A percentile compares a stretch with the other conserved stretches of the same genome.
These are phyloP conservation scores for Cutaneotrichosporon mucoides DNA, from an alignment of 1,284 basidiomycete species.

Conservation along the genomic window DNA sequence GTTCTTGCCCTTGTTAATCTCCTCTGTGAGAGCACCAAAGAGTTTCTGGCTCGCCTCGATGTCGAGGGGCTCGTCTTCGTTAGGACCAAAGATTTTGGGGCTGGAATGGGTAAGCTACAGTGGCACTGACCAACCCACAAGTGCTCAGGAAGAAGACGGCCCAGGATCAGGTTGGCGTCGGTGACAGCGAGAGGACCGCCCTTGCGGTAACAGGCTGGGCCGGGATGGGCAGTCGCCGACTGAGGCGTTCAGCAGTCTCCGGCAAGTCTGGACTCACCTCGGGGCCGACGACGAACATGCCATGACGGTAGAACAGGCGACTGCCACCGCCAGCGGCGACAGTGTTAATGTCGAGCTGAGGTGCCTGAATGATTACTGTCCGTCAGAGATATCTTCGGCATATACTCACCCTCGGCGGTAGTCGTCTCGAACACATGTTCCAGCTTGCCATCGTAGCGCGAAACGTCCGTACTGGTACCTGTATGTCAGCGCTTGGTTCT, in stretches of 20 bases:
- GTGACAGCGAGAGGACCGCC: slow-evolving; percentile 44
- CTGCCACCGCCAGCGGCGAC: slow-evolving; percentile 47
- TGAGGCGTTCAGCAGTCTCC: background rate
- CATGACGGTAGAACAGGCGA: slow-evolving; percentile 41
- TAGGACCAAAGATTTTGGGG: slow-evolving; percentile 50
- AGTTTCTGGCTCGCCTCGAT: slow-evolving; percentile 38
- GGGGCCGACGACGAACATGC: slow-evolving; percentile 26
- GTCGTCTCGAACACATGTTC: slow-evolving; percentile 57
- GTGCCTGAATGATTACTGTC: slow-evolving; percentile 68
- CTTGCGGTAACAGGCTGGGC: slow-evolving; percentile 40
- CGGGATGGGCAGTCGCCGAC: slow-evolving; percentile 54
- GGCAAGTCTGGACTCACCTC: slow-evolving; percentile 6
- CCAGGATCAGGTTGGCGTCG: slow-evolving; percentile 46
- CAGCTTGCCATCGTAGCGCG: slow-evolving; percentile 43
- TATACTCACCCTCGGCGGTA: slow-evolving; percentile 60
- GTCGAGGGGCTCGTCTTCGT: slow-evolving; percentile 53
- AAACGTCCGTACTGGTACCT: slow-evolving; percentile 62
- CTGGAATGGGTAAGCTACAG: slow-evolving; percentile 5
- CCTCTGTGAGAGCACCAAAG: slow-evolving; percentile 47
- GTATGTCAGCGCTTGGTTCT: background rate
- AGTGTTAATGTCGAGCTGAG: slow-evolving; percentile 54
- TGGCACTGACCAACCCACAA: slow-evolving; percentile 18
- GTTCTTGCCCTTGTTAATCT: slow-evolving; percentile 47
- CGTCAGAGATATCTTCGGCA: slow-evolving; percentile 24
- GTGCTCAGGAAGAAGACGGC: slow-evolving; percentile 53